Evolutionary conservation across 2,329 filamentous ascomycete genomes (phyloP).

Genomic region (Knufia petricola): DNA sequence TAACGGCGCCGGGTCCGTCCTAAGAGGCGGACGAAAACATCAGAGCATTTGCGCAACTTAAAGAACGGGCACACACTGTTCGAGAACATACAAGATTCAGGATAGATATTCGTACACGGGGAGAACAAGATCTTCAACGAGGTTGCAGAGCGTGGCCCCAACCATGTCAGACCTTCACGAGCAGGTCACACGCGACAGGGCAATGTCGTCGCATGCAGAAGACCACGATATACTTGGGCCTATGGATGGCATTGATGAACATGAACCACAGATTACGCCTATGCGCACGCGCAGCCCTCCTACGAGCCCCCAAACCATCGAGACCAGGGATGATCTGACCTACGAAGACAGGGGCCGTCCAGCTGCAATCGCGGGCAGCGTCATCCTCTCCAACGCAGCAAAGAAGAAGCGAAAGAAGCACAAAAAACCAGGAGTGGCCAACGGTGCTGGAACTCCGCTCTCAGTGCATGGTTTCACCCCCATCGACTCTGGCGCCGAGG

Average conservation of each 20-base stretch:
- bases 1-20: slow-evolving; percentile 42
- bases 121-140: background rate
- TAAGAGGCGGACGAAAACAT: slow-evolving; percentile 42
- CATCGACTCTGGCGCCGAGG: slow-evolving; percentile 36
- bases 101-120: background rate
- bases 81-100: background rate
- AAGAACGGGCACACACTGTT: too few relatives aligned
- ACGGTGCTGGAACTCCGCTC: slow-evolving; percentile 21
- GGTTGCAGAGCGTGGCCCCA: background rate
- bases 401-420: slow-evolving; percentile 36
- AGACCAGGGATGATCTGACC: slow-evolving; percentile 1
- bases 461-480: slow-evolving; percentile 37
- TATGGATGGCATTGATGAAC: slow-evolving; percentile 16
- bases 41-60: slow-evolving; percentile 7
- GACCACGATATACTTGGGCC: slow-evolving; percentile 7
- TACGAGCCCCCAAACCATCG: slow-evolving; percentile 12
- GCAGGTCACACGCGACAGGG: background rate
- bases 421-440: slow-evolving; percentile 17
- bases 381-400: slow-evolving; percentile 25
- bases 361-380: slow-evolving; percentile 22
- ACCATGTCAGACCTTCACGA: background rate
- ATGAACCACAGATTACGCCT: slow-evolving; percentile 22
- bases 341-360: slow-evolving; percentile 15
- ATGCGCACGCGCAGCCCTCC: slow-evolving; percentile 19
- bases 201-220: background rate